Percentiles rank a stretch among this genome's conserved stretches.
Evolutionary conservation across 495 filamentous ascomycete genomes (phyloP).

Genomic region (Evernia prunastri): DNA sequence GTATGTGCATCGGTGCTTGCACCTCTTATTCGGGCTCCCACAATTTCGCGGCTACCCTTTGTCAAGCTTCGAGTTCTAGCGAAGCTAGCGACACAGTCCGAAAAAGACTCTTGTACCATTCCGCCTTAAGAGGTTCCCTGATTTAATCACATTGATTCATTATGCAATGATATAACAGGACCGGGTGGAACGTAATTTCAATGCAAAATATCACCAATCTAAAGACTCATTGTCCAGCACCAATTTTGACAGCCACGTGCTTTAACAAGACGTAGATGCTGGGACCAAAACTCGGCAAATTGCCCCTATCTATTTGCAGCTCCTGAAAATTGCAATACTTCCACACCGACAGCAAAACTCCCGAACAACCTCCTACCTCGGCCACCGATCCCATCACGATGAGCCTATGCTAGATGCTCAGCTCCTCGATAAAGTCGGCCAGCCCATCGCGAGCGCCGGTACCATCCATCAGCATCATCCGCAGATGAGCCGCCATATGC

Average conservation of each 20-base stretch:
- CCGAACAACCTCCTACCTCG: not conserved
- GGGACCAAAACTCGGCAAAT: too few relatives aligned
- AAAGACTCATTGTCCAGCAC: too few relatives aligned
- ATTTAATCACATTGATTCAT: too few relatives aligned
- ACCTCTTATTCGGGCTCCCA: too few relatives aligned
- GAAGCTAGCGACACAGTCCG: not conserved
- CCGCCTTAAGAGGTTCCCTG: too few relatives aligned
- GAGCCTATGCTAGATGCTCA: not conserved
- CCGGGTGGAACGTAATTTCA: too few relatives aligned
- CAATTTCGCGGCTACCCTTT: too few relatives aligned
- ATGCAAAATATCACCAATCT: too few relatives aligned
- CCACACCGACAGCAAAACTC: not conserved
- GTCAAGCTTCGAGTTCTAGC: not conserved
- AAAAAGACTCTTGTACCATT: not conserved
- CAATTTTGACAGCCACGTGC: too few relatives aligned
- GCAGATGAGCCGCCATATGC: constrained; percentile 2
- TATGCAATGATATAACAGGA: too few relatives aligned
- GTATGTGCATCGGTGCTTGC: not conserved
- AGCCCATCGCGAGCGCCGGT: not conserved
- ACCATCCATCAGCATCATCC: not conserved
- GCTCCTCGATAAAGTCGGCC: not conserved
- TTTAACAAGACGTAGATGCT: too few relatives aligned
- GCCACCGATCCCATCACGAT: not conserved
- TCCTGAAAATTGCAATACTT: not conserved
- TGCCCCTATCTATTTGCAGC: too few relatives aligned